Evolutionary conservation across 2,329 filamentous ascomycete species (phyloP).

Genomic region (Arthrobotrys entomopaga): DNA sequence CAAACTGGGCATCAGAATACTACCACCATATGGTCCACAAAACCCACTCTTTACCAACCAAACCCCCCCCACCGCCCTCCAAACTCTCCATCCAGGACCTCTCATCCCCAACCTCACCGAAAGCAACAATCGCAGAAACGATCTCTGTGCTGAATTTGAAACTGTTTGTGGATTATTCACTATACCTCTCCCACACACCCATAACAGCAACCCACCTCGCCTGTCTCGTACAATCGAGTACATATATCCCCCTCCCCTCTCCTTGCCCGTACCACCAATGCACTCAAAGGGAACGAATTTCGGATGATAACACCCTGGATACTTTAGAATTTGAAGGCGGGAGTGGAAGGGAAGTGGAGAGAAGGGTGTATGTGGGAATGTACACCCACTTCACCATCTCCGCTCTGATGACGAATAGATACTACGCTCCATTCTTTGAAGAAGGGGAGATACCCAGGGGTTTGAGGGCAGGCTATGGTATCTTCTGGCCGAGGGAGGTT

Average conservation of each 20-base stretch:
- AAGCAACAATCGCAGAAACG: constrained; percentile 29
- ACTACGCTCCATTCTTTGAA: constrained; percentile 36
- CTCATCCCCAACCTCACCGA: constrained; percentile 5
- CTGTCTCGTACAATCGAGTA: constrained; percentile 25
- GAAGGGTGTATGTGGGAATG: constrained; percentile 25
- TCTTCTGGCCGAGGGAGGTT: constrained; percentile 40
- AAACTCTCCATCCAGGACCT: constrained; percentile 26
- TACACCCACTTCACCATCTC: constrained; percentile 29
- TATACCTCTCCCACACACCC: constrained; percentile 28
- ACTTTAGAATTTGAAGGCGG: background rate
- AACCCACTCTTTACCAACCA: constrained; percentile 19
- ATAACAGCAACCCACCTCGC: constrained; percentile 27
- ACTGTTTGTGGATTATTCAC: constrained; percentile 32
- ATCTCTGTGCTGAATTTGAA: constrained; percentile 21
- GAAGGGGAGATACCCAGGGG: background rate
- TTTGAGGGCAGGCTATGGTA: constrained; percentile 16
- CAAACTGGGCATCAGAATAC: constrained; percentile 25
- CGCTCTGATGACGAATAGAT: constrained; percentile 30
- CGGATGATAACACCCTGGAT: no score
- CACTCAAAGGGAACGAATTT: background rate
- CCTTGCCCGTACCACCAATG: constrained; percentile 8
- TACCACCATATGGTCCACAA: constrained; percentile 30
- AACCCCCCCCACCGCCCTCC: constrained; percentile 29
- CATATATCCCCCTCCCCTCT: constrained; percentile 8
- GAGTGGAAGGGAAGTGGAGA: constrained; percentile 15